Percentiles rank a stretch among this genome's conserved stretches.
Evolutionary conservation across 1,139 yeast species (phyloP).

Genomic region (Protomyces macrosporus): DNA sequence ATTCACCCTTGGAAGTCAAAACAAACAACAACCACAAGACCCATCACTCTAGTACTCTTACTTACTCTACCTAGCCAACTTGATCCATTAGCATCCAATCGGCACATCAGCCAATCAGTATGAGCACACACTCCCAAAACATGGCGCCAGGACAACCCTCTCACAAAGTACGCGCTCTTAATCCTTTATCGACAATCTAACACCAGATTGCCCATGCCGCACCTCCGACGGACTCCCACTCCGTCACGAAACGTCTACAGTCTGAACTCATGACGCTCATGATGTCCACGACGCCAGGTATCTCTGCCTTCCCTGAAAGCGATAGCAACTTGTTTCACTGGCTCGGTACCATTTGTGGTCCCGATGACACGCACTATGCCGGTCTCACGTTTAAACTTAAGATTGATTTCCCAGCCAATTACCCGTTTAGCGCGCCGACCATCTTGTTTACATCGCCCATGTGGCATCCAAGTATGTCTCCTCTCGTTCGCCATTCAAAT

Average conservation of each 20-base stretch:
- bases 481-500: conserved; percentile 63
- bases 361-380: conserved; percentile 46
- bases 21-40: no score
- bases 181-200: not conserved
- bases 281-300: conserved; percentile 49
- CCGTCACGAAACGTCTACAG: conserved; percentile 24
- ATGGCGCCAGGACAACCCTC: not conserved
- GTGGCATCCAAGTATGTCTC: conserved; percentile 56
- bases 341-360: conserved; percentile 63
- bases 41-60: no score
- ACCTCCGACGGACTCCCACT: conserved; percentile 9
- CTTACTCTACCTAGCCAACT: no score
- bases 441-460: conserved; percentile 59
- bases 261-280: conserved; percentile 29
- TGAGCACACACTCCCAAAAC: not conserved
- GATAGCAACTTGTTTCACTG: conserved; percentile 53
- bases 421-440: conserved; percentile 59
- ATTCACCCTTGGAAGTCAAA: no score
- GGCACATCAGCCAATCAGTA: not conserved
- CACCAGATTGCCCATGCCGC: not conserved
- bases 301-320: conserved; percentile 51
- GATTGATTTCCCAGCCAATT: conserved; percentile 45
- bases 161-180: not conserved
- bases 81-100: no score
- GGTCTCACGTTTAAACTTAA: not conserved